phyloP scores from a whole-genome alignment of 495 filamentous ascomycete genomes.

The Amniculicola lignicola region DNA sequence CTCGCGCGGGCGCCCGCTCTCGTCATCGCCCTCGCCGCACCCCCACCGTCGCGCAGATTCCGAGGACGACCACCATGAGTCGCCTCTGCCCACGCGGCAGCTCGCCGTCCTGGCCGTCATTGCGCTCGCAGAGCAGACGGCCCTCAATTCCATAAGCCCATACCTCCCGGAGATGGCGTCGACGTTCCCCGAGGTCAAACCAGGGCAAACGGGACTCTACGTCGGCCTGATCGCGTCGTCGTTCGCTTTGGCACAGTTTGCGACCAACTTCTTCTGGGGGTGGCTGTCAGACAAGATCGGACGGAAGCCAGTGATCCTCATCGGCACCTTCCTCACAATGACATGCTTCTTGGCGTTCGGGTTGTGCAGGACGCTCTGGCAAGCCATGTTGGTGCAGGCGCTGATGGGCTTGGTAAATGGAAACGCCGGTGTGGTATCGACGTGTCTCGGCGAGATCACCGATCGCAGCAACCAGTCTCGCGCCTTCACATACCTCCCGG shows the following conservation, averaged over 20 bases:
- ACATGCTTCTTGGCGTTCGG: constrained; percentile 83
- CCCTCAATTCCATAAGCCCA: constrained; percentile 92
- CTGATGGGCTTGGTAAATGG: constrained; percentile 92
- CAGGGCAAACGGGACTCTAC: constrained; percentile 73
- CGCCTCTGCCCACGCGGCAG: constrained; percentile 78
- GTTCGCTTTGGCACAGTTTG: constrained; percentile 88
- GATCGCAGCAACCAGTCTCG: constrained; percentile 89
- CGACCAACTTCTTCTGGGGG: constrained; percentile 92
- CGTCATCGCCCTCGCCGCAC: constrained; percentile 35
- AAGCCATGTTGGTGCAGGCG: constrained; percentile 79
- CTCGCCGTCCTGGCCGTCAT: constrained; percentile 82
- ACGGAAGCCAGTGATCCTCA: constrained; percentile 85
- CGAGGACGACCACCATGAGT: constrained; percentile 41
- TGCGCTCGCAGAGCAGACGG: constrained; percentile 89
- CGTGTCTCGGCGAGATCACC: constrained; percentile 91
- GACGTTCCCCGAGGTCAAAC: constrained; percentile 74
- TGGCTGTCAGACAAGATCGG: constrained; percentile 85
- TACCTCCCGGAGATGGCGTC: constrained; percentile 92
- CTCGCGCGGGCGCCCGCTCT: constrained; percentile 60
- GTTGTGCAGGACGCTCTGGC: constrained; percentile 75
- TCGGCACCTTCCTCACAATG: constrained; percentile 79
- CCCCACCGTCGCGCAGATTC: constrained; percentile 33
- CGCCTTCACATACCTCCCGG: constrained; percentile 88
- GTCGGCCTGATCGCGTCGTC: constrained; percentile 84
- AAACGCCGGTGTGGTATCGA: constrained; percentile 83